Evolutionary conservation across 192 early-diverging fungal genomes (phyloP).

Genomic region (Entomortierella chlamydospora): DNA sequence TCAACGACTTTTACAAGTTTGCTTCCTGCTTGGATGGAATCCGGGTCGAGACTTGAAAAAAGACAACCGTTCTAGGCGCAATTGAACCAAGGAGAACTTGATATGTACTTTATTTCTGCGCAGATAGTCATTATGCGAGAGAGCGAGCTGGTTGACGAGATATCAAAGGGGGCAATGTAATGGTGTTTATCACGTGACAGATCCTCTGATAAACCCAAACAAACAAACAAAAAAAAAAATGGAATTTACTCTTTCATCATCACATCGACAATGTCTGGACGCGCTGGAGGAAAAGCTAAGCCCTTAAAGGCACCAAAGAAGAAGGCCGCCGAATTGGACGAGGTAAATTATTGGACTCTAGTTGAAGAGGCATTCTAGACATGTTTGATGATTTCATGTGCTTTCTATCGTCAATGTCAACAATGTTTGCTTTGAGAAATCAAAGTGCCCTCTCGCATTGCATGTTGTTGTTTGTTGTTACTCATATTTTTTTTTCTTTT

Average conservation of each 20-base stretch:
- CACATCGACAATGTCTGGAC: slow-evolving; percentile 49
- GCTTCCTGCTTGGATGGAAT: too few species aligned
- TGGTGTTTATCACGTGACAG: slow-evolving; percentile 5
- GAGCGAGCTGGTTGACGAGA: too few species aligned
- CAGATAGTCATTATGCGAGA: too few species aligned
- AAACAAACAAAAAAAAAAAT: not conserved
- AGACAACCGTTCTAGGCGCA: too few species aligned
- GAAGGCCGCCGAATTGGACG: slow-evolving; percentile 69
- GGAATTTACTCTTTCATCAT: slow-evolving; percentile 3
- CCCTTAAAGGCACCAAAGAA: slow-evolving; percentile 91
- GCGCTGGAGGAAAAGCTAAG: slow-evolving; percentile 86
- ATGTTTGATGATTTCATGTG: not conserved
- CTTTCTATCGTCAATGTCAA: not conserved
- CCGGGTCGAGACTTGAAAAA: too few species aligned
- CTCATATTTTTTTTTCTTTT: not conserved
- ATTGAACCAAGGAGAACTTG: too few species aligned
- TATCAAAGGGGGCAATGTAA: too few species aligned
- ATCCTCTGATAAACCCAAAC: not conserved
- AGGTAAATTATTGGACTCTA: slow-evolving; percentile 42
- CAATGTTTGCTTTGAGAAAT: slow-evolving; percentile 1
- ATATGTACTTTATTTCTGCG: too few species aligned
- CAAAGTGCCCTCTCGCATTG: not conserved
- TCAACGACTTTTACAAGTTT: too few species aligned
- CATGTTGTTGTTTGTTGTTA: not conserved
- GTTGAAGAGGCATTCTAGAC: too few species aligned